These are phyloP conservation scores for Sequoia sempervirens DNA, from an alignment of 75 land plant genomes.

Conservation along the genomic window DNA sequence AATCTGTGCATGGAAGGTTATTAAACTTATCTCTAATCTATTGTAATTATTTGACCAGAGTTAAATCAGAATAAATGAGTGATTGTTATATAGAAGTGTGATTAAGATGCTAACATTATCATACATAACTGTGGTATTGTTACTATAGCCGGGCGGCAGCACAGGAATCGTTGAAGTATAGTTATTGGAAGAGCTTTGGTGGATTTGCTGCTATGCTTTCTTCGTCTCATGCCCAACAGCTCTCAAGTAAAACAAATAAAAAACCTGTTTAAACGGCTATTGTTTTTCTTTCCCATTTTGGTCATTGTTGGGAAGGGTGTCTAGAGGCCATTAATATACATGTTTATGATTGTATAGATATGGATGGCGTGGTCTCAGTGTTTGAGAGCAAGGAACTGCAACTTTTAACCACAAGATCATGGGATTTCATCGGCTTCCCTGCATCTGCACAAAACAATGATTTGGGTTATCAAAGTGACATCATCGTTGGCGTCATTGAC, in stretches of 20 bases:
- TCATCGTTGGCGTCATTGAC: constrained; percentile 54
- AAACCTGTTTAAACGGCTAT: no score
- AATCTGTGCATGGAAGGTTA: background rate
- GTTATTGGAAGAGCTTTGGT: constrained; percentile 32
- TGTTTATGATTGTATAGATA: constrained; percentile 12
- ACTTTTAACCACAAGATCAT: constrained; percentile 55
- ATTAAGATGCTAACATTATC: no score
- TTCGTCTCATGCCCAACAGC: background rate
- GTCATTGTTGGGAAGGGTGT: no score
- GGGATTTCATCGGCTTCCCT: no score
- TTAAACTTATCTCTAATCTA: background rate
- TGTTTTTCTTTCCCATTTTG: no score
- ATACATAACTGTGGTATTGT: background rate
- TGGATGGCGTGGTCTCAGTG: constrained; percentile 42
- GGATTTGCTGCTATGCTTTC: constrained; percentile 35
- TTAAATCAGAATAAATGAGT: no score
- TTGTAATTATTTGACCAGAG: background rate
- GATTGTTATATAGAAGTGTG: no score
- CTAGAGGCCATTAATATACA: background rate
- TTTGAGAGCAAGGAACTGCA: constrained; percentile 24
- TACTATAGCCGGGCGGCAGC: constrained; percentile 15
- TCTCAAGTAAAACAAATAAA: constrained; percentile 5
- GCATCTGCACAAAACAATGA: no score
- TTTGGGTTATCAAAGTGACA: constrained; percentile 16
- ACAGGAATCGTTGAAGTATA: constrained; percentile 19